phyloP scores from a whole-genome alignment of 2,329 filamentous ascomycete genomes.

The Phoma herbarum region DNA sequence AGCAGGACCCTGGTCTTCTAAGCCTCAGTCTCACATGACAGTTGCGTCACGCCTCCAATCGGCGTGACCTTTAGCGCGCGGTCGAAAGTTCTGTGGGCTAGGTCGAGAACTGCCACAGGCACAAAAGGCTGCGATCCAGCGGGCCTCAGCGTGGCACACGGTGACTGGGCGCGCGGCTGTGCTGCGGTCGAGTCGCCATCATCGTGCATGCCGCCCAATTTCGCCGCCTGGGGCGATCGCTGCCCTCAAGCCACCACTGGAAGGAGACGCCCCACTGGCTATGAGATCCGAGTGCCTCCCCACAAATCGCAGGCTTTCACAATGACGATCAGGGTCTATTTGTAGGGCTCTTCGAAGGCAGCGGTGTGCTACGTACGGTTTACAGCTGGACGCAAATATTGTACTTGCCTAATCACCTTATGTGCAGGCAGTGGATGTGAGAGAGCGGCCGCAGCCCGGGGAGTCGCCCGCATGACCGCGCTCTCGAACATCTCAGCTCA shows the following conservation, averaged over 20 bases:
- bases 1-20: slow-evolving; percentile 18
- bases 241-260: slow-evolving; percentile 6
- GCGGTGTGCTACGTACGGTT: slow-evolving; percentile 5
- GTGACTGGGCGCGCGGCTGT: slow-evolving; percentile 16
- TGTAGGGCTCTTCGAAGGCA: background rate
- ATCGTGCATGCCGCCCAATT: slow-evolving; percentile 14
- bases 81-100: slow-evolving; percentile 19
- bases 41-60: slow-evolving; percentile 25
- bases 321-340: slow-evolving; percentile 6
- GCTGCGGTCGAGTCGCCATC: slow-evolving; percentile 13
- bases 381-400: background rate
- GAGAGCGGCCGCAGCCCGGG: background rate
- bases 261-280: slow-evolving; percentile 9
- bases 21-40: slow-evolving; percentile 21
- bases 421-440: background rate
- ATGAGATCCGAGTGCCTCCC: slow-evolving; percentile 1
- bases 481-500: slow-evolving; percentile 11
- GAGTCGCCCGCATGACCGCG: slow-evolving; percentile 9
- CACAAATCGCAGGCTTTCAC: slow-evolving; percentile 5
- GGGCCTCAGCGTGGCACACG: slow-evolving; percentile 20
- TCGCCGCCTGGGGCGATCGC: slow-evolving; percentile 16
- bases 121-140: slow-evolving; percentile 6
- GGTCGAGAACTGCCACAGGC: slow-evolving; percentile 14
- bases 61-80: slow-evolving; percentile 20
- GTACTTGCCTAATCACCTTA: background rate